phyloP scores from a whole-genome alignment of 441 rosid genomes.

The Pelargonium australe region DNA sequence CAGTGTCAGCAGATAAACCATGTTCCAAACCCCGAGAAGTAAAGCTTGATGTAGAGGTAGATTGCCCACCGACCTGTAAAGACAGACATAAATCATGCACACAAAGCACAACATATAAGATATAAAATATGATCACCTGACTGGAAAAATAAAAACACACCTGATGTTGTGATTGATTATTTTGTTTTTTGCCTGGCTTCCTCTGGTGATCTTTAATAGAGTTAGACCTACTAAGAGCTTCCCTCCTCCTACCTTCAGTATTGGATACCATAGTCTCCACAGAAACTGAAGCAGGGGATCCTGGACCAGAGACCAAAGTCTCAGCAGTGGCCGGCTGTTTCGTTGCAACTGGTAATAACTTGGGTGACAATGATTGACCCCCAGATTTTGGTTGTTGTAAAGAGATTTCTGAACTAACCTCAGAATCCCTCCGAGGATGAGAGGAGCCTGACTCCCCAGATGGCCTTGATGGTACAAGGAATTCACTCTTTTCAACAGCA shows the following conservation, averaged over 20 bases:
- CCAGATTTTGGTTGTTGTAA: constrained; percentile 33
- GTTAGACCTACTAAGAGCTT: constrained; percentile 41
- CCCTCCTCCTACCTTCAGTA: constrained; percentile 37
- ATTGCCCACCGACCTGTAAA: constrained; percentile 36
- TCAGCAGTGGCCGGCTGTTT: constrained; percentile 32
- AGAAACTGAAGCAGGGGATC: constrained; percentile 20
- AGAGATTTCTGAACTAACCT: constrained; percentile 34
- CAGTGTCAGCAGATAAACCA: constrained; percentile 26
- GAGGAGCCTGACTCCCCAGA: constrained; percentile 34
- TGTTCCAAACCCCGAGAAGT: constrained; percentile 26
- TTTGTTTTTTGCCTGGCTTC: constrained; percentile 39
- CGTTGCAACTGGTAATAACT: constrained; percentile 27
- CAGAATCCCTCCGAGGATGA: constrained; percentile 33
- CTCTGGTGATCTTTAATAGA: constrained; percentile 51
- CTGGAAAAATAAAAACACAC: constrained; percentile 2
- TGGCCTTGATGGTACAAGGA: constrained; percentile 30
- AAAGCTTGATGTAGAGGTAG: constrained; percentile 19
- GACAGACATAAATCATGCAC: constrained; percentile 1
- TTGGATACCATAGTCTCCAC: constrained; percentile 28
- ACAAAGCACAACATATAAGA: background rate
- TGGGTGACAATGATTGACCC: constrained; percentile 31
- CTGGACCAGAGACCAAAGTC: constrained; percentile 16
- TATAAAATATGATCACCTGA: background rate
- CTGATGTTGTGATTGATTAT: constrained; percentile 32
- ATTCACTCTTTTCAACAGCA: constrained; percentile 40